Conservation (phyloP, 495 filamentous ascomycete species). For the Hyaloscypha hepaticicola region DNA sequence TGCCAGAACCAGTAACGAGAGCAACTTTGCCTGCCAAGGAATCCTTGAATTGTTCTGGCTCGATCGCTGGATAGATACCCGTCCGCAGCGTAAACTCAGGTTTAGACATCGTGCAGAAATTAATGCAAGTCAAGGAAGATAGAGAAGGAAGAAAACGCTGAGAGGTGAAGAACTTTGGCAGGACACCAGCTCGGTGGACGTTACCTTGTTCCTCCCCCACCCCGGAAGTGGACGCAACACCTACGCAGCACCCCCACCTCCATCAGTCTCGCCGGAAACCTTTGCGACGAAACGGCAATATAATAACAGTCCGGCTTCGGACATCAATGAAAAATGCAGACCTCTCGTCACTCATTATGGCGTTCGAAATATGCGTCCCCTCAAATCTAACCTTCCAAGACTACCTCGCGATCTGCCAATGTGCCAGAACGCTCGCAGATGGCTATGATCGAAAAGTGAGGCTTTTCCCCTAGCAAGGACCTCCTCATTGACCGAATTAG, state of each 20-base stretch:
- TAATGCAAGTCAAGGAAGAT: background rate
- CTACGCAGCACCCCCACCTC: background rate
- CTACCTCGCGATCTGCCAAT: slow-evolving; percentile 33
- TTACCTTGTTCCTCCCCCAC: background rate
- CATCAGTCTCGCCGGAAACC: background rate
- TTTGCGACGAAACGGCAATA: background rate
- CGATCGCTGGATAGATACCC: slow-evolving; percentile 17
- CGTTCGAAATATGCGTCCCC: slow-evolving; percentile 34
- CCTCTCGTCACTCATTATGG: background rate
- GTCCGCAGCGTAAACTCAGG: slow-evolving; percentile 22
- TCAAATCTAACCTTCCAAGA: slow-evolving; percentile 31
- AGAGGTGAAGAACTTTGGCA: background rate
- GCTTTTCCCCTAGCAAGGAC: background rate
- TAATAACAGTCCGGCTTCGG: background rate
- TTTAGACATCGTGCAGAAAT: slow-evolving; percentile 7
- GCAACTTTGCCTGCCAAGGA: slow-evolving; percentile 65
- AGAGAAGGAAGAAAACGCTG: background rate
- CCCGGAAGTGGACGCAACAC: slow-evolving; percentile 10
- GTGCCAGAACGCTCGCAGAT: slow-evolving; percentile 31
- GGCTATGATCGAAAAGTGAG: slow-evolving; percentile 35
- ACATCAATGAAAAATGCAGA: slow-evolving; percentile 4
- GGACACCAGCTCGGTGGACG: background rate
- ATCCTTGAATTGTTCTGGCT: slow-evolving; percentile 12
- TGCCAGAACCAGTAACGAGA: slow-evolving; percentile 69
- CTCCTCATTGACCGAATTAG: slow-evolving; percentile 7